Base-by-base conservation (phyloP, 208 protist genomes). In the Leishmania braziliensis region DNA sequence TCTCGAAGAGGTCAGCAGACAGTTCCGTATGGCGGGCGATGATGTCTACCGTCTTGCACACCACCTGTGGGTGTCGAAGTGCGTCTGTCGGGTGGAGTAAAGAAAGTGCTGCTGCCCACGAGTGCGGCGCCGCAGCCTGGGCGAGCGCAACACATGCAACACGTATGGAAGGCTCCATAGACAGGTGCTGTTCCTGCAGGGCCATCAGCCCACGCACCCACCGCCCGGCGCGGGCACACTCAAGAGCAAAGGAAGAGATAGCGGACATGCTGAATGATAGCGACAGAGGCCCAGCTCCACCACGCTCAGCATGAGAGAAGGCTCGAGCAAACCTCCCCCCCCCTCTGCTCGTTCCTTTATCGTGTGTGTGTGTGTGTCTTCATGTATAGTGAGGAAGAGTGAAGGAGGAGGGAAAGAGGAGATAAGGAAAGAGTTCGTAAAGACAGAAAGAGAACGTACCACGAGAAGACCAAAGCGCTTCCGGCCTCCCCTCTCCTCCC, bases 161-260 rank as follows among this genome's bases (percentile, higher is more conserved):
- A 8, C 80, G 81, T 46, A 90, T 78, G 46, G 50, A 46, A 3
- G 81, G 68, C 10, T 90, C 84, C 43, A 75, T 65, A 16, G 82
- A 89, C 6, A 77, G 36, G 18, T 82, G 2, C 36, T 72, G 82
- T 20, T 78, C 79, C 58, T 92, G 88, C 75, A 96, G 80, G 10
- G 88, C 90, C 79, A 96, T 85, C 72, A 96, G 74, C 9, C 89
- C 92, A 58, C 92, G 89, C 63, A 89, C 84, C 92, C 92, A 96
- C 20, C 92, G 89, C 75, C 92, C 92, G 36, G 36, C 36, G 36
- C 36, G 36, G 36, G 36, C 36, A 39, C 36, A 39, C 36, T 39
- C 36, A 12, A 89, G 72, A n/a, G 89, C 90, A 84, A 96, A 96
- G 8, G 85, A 84, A 16, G 89, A 69, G 18, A 94, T 84, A 71